Conservation (phyloP, 2,329 filamentous ascomycete genomes). For the Calonectria pteridis region DNA sequence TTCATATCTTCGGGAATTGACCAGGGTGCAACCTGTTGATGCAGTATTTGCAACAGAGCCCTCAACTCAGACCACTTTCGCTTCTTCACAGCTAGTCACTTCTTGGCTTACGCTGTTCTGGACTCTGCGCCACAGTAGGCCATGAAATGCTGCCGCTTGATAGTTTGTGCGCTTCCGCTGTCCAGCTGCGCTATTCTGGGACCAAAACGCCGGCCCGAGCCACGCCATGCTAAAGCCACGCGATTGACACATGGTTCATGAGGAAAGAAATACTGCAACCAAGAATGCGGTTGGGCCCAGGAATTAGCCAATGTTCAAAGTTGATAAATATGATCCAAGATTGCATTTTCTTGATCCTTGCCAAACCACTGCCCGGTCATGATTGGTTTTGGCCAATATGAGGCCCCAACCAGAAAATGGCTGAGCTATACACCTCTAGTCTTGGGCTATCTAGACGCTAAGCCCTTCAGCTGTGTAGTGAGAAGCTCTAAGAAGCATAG, state of each 20-base stretch:
- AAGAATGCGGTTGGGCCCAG: background rate
- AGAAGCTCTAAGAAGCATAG: background rate
- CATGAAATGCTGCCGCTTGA: background rate
- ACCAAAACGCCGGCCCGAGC: background rate
- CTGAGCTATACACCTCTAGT: background rate
- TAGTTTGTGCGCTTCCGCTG: background rate
- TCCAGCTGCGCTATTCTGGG: background rate
- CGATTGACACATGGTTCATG: background rate
- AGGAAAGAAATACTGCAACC: background rate
- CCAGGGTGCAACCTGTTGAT: background rate
- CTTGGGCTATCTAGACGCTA: background rate
- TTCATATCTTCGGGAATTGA: background rate
- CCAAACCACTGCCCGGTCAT: fast-evolving
- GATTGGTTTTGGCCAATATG: background rate
- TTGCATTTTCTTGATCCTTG: background rate
- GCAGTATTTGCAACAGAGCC: background rate
- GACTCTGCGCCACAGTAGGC: background rate
- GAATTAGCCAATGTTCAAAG: background rate
- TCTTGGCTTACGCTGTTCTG: background rate
- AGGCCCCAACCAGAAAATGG: background rate
- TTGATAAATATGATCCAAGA: background rate
- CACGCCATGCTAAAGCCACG: background rate
- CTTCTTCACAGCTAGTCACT: background rate
- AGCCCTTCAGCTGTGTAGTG: background rate
- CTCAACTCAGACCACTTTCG: background rate